Base-by-base conservation (phyloP, 768 basidiomycete species). In the Tricholoma terreum region DNA sequence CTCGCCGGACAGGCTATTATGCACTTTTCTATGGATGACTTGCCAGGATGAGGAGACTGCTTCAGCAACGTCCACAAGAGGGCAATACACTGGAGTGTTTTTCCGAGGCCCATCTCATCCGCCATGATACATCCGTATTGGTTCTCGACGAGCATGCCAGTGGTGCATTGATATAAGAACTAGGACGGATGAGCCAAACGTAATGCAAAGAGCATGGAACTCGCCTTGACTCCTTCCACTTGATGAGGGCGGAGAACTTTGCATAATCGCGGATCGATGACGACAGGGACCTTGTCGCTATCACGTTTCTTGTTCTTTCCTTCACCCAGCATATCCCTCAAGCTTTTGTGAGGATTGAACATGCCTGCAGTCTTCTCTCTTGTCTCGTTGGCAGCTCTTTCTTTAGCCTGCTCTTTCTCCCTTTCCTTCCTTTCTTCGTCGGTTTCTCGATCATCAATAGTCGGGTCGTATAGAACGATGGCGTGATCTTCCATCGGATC, bases 41-140 rank as follows among this genome's bases (percentile, higher is more conserved):
- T 97, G 27, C 89, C 85, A 0, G 94, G 77, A 52, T 87, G 84
- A 0, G 97, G 94, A 0, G 97, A 98, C 67, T 99, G 97, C 71
- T 94, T 97, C 50, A 98, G 75, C 11, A 98, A 72, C 0, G 96
- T 98, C 94, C 95, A 98, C 56, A 99, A 73, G 17, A 99, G 82
- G 2, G 96, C 81, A 59, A 99, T 98, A 68, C 97, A 98, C 68
- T 99, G 97, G 14, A 99, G 79, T 14, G 95, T 96, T 72, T 97
- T 95, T 15, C 93, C 96, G 12, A 98, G 84, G 65, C 96, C 96
- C 96, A 99, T 99, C 73, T 96, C 96, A 67, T 99, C 96, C 1
- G 96, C 96, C 96, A 99, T 98, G 71, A 99, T 99, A 67, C 96
- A 98, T 0, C 92, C 92, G 59, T 86, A 89, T 59, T 96, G 93